Evolutionary conservation across 2,329 filamentous ascomycete species (phyloP).

Genomic region (Iodosphaeria phyllophila): DNA sequence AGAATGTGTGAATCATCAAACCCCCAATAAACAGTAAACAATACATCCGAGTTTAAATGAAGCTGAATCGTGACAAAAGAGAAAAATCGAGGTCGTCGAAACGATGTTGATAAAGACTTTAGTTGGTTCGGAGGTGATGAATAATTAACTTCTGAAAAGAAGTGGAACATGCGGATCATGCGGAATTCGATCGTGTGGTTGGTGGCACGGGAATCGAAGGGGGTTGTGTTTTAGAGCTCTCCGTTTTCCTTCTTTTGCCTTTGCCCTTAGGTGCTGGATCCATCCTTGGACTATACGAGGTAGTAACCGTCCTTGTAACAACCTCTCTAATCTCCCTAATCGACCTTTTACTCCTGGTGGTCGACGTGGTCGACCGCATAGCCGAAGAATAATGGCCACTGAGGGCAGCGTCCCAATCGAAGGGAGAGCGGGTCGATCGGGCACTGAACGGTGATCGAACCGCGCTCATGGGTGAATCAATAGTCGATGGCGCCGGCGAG

Average conservation of each 20-base stretch:
- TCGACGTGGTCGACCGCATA: constrained; percentile 28
- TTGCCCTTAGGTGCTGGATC: constrained; percentile 82
- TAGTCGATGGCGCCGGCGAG: constrained; percentile 50
- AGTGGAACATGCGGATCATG: too few species aligned
- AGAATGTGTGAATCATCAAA: too few species aligned
- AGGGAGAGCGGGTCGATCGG: constrained; percentile 45
- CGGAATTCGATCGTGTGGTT: too few species aligned
- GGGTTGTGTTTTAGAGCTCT: constrained; percentile 14
- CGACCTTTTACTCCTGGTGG: constrained; percentile 26
- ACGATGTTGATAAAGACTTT: too few species aligned
- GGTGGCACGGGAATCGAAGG: too few species aligned
- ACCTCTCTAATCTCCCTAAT: constrained; percentile 67
- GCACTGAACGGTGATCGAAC: constrained; percentile 65
- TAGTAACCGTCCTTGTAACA: constrained; percentile 81
- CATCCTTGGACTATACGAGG: constrained; percentile 75
- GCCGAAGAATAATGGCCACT: constrained; percentile 46
- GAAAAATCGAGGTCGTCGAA: too few species aligned
- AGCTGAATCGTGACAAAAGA: too few species aligned
- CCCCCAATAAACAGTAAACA: too few species aligned
- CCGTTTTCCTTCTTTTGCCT: constrained; percentile 70
- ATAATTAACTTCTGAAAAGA: too few species aligned
- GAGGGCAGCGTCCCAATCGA: constrained; percentile 59
- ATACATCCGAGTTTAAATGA: too few species aligned
- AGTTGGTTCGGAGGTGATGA: too few species aligned
- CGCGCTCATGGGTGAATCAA: constrained; percentile 47